Base-by-base conservation (phyloP, 129 eudicot species). In the Oenanthe sinensis region DNA sequence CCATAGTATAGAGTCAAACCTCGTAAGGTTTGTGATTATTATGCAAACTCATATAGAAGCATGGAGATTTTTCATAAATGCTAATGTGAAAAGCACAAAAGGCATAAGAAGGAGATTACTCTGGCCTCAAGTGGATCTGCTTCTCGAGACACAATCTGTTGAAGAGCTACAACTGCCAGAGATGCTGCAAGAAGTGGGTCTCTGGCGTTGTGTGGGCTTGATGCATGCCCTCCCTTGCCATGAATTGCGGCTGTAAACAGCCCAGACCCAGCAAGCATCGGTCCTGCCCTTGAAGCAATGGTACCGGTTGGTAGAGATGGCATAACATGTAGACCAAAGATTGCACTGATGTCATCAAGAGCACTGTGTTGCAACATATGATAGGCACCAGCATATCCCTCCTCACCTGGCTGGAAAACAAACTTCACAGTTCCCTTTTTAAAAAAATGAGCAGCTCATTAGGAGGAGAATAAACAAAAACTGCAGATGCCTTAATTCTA, bases 341-440 rank as follows among this genome's bases (percentile, higher is more conserved):
- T 87, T 69, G 94, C 91, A 81, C 84, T 74, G 50, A 89, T 77
- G 54, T 82, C 54, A n/a, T 85, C 88, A 49, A 89, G 88, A 81
- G 83, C 87, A 54, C 87, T 79, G 11, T 87, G 84, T 74, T 89
- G 83, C 24, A 89, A 75, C 94, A 89, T 85, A 83, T 89, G 91
- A 74, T 89, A 84, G 76, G 88, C 91, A 39, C 94, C 91, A 16
- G 94, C 84, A 42, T 71, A 82, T 46, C 91, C 94, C 84, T 89
- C 91, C 77, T 89, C 94, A 0, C 91, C 91, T 3, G 94, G 94
- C 87, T 89, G 94, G 83, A 89, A 89, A 70, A 89, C 84, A 78
- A 89, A 87, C 84, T 89, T 87, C 44, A 89, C 84, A 11, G 91
- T 89, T 22, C 91, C 94, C 94, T 86, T 71, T 71, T 15, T 9